A percentile compares a stretch with the other conserved stretches of the same genome.
Conservation (phyloP, 176 grass and related monocot species). For the Paspalum notatum region DNA sequence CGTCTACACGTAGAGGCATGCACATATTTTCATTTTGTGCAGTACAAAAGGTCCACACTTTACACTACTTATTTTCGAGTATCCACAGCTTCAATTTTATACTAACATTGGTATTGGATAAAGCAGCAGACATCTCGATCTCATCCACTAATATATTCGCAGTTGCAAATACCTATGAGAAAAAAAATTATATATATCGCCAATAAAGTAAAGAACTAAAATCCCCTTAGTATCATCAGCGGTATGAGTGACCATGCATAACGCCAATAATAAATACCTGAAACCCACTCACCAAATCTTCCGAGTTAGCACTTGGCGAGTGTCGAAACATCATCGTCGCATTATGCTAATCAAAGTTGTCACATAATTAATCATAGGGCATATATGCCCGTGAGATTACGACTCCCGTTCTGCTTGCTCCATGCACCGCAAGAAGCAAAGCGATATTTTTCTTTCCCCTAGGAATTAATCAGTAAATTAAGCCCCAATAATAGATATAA, state of each 20-base stretch:
- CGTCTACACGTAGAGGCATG: too few relatives aligned
- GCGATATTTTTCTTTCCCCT: too few relatives aligned
- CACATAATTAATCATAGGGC: neutral
- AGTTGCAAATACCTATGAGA: neutral
- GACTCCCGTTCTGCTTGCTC: neutral
- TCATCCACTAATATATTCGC: too few relatives aligned
- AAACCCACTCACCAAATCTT: neutral
- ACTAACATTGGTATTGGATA: too few relatives aligned
- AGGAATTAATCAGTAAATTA: too few relatives aligned
- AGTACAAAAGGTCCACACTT: too few relatives aligned
- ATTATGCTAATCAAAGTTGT: neutral
- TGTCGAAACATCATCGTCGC: neutral
- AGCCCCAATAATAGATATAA: too few relatives aligned
- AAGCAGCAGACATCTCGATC: too few relatives aligned
- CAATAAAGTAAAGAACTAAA: neutral
- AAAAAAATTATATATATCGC: neutral
- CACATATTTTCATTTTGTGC: too few relatives aligned
- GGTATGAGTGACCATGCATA: conserved; percentile 22
- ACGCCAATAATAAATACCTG: neutral
- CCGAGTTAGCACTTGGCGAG: neutral
- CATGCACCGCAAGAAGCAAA: neutral
- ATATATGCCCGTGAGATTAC: neutral
- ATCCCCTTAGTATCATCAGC: neutral
- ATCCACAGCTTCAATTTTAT: too few relatives aligned
- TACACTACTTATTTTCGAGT: too few relatives aligned